Evolutionary conservation across 768 basidiomycete genomes (phyloP).

Genomic region (Cystobasidium onofrii): DNA sequence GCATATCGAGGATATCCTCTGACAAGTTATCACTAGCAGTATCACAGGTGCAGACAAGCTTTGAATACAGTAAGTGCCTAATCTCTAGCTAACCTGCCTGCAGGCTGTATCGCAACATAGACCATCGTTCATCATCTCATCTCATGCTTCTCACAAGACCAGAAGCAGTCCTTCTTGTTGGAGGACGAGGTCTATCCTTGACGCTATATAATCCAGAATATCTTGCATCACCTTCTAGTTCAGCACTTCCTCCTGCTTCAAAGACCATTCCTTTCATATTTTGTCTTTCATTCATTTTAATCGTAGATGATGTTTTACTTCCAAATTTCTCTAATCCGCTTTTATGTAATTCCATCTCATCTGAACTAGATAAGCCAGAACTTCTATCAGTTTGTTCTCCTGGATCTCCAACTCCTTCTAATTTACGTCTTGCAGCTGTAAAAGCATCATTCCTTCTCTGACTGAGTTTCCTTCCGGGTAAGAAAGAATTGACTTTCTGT

Average conservation of each 20-base stretch:
- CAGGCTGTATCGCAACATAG: neutral
- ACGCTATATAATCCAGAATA: neutral
- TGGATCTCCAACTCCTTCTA: slow-evolving; percentile 22
- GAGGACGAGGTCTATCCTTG: neutral
- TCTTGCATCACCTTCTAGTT: neutral
- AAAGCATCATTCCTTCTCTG: slow-evolving; percentile 20
- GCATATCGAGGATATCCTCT: too few species aligned
- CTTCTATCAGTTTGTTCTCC: slow-evolving; percentile 25
- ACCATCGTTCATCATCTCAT: neutral
- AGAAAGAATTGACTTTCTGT: slow-evolving; percentile 5
- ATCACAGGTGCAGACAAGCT: too few species aligned
- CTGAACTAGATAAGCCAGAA: neutral
- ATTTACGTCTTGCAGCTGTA: slow-evolving; percentile 20
- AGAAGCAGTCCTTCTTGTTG: slow-evolving; percentile 4
- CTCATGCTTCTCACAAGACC: slow-evolving; percentile 1
- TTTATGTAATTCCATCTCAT: neutral
- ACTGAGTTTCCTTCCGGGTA: slow-evolving; percentile 1
- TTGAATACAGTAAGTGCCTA: too few species aligned
- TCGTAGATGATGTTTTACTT: neutral
- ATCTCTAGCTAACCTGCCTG: too few species aligned
- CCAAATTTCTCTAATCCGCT: neutral
- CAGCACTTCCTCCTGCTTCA: slow-evolving; percentile 2
- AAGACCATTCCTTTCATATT: neutral
- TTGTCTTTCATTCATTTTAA: neutral
- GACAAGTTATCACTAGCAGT: too few species aligned